A percentile compares a stretch with the other conserved stretches of the same genome.
Conservation (phyloP, 2,329 filamentous ascomycete species). For the Hymenoscyphus albidus region DNA sequence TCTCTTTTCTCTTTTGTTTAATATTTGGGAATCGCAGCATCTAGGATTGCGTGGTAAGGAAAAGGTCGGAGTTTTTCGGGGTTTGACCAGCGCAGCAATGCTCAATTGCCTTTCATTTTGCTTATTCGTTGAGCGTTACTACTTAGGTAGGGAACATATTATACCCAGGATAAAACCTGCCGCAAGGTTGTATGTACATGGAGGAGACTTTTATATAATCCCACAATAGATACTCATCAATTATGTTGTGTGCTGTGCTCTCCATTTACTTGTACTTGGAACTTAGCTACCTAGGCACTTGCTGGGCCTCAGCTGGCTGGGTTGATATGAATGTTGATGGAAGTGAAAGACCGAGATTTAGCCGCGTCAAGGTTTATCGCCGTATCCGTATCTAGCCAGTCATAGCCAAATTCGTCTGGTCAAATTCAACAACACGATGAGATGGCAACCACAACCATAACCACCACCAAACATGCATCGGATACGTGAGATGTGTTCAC, state of each 20-base stretch:
- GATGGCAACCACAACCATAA: background rate
- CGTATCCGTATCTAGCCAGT: background rate
- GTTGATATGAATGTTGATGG: background rate
- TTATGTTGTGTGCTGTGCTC: too few species aligned
- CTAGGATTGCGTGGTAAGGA: conserved; percentile 4
- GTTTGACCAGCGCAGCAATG: conserved; percentile 11
- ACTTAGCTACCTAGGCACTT: too few species aligned
- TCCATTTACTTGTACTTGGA: too few species aligned
- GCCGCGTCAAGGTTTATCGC: background rate
- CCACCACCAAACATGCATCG: background rate
- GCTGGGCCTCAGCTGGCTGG: too few species aligned
- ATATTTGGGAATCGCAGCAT: conserved; percentile 6
- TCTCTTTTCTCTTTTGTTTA: conserved; percentile 9
- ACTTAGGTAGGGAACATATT: conserved; percentile 5
- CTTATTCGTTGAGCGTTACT: conserved; percentile 4
- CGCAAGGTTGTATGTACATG: conserved; percentile 1
- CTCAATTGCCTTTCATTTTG: conserved; percentile 13
- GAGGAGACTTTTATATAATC: background rate
- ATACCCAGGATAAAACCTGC: conserved; percentile 5
- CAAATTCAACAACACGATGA: background rate
- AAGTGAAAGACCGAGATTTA: background rate
- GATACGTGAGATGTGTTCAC: background rate
- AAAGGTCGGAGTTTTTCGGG: conserved; percentile 5
- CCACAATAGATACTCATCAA: background rate
- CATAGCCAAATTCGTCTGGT: background rate